phyloP scores from a whole-genome alignment of 495 filamentous ascomycete genomes.

The Pseudoneurospora amorphoporcata region DNA sequence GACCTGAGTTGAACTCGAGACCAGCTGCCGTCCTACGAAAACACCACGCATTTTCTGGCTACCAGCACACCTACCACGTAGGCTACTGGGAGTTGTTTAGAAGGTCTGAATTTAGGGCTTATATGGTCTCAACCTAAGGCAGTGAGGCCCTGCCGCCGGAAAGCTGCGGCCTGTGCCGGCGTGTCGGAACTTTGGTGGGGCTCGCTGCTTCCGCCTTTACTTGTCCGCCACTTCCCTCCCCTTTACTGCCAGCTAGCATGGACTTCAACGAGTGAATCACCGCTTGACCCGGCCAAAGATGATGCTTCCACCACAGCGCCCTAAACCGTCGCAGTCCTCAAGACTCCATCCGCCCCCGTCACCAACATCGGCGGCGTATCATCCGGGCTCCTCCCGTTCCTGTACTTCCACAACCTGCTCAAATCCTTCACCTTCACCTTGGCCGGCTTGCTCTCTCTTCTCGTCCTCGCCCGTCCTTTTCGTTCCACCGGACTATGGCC shows the following conservation, averaged over 20 bases:
- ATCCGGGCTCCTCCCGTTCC: conserved; percentile 52
- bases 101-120: background rate
- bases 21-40: background rate
- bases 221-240: background rate
- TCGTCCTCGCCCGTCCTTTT: conserved; percentile 5
- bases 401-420: conserved; percentile 64
- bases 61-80: background rate
- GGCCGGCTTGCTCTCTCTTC: conserved; percentile 10
- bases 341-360: conserved; percentile 9
- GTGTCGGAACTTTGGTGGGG: background rate
- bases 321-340: conserved; percentile 13
- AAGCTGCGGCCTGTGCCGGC: background rate
- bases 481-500: conserved; percentile 11
- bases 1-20: background rate
- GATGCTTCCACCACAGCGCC: background rate
- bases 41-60: background rate
- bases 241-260: background rate
- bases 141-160: background rate
- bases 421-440: conserved; percentile 52
- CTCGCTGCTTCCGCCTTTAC: background rate
- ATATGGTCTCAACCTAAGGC: background rate
- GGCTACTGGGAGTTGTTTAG: background rate
- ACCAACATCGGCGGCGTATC: conserved; percentile 20
- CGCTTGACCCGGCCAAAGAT: background rate
- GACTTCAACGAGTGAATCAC: background rate